Conservation (phyloP, 176 grass and related monocot species). For the Carex pumila region DNA sequence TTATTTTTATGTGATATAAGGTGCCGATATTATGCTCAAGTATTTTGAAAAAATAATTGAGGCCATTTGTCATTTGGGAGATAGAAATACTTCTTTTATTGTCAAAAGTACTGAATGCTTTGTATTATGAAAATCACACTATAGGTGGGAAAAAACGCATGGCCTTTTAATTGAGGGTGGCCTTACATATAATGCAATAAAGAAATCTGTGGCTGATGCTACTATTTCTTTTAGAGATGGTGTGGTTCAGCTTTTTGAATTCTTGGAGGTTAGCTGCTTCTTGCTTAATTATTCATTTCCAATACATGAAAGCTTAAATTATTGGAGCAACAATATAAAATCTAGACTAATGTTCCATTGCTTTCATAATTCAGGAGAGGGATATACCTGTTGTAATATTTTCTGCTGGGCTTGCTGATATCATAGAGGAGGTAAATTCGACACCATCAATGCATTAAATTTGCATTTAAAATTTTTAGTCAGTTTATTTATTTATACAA, state of each 20-base stretch:
- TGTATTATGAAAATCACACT: conserved; percentile 13
- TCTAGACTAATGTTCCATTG: neutral
- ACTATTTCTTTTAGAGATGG: conserved; percentile 87
- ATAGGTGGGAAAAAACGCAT: conserved; percentile 89
- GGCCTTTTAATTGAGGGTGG: conserved; percentile 85
- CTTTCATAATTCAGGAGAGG: conserved; percentile 51
- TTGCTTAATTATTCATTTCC: conserved; percentile 4
- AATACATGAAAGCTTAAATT: neutral
- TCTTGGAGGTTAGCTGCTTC: conserved; percentile 57
- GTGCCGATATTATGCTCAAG: neutral
- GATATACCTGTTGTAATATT: conserved; percentile 79
- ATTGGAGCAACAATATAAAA: neutral
- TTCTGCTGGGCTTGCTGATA: conserved; percentile 96
- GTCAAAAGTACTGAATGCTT: neutral
- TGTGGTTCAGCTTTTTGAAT: conserved; percentile 74
- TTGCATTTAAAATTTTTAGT: neutral
- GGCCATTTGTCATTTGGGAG: conserved; percentile 11
- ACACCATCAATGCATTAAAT: conserved; percentile 2
- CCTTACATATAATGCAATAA: conserved; percentile 71
- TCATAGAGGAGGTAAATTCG: conserved; percentile 76
- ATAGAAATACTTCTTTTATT: neutral
- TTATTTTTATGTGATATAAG: neutral
- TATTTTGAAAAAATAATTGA: conserved; percentile 9
- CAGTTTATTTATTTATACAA: neutral
- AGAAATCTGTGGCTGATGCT: conserved; percentile 72